Evolutionary conservation across 2,329 filamentous ascomycete species (phyloP).

Genomic region (Paraconiothyrium brasiliense): DNA sequence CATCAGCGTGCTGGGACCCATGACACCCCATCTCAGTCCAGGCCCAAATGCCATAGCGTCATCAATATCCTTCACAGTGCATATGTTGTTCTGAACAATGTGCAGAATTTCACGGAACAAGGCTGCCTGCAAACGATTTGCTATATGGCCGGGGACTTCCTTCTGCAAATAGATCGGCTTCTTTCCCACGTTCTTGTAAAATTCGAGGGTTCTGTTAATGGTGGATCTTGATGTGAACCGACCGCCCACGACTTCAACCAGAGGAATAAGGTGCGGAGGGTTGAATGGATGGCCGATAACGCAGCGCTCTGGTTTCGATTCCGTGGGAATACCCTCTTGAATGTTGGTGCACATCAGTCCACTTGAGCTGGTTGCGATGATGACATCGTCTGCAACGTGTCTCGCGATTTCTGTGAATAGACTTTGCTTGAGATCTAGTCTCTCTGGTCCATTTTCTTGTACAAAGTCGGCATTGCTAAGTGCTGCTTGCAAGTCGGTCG

Average conservation of each 20-base stretch:
- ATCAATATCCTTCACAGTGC: constrained; percentile 27
- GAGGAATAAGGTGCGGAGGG: constrained; percentile 59
- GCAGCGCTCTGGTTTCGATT: constrained; percentile 43
- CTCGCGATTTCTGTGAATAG: constrained; percentile 49
- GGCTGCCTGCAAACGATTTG: constrained; percentile 56
- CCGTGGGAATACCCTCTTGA: constrained; percentile 30
- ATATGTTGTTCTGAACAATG: constrained; percentile 25
- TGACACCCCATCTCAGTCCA: constrained; percentile 29
- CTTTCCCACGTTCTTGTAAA: constrained; percentile 55
- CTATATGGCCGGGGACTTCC: constrained; percentile 56
- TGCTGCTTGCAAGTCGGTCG: constrained; percentile 28
- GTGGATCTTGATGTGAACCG: constrained; percentile 35
- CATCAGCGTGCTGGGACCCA: constrained; percentile 27
- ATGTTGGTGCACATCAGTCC: constrained; percentile 49
- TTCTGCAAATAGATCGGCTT: constrained; percentile 53
- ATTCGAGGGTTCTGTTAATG: constrained; percentile 43
- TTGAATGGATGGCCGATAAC: constrained; percentile 61
- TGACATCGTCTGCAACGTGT: constrained; percentile 38
- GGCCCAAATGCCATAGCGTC: constrained; percentile 28
- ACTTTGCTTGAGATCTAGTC: constrained; percentile 51
- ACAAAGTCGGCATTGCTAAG: constrained; percentile 44
- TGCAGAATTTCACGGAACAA: constrained; percentile 27
- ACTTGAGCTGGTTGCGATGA: constrained; percentile 54
- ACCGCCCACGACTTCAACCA: constrained; percentile 58
- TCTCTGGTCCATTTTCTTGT: constrained; percentile 55